phyloP scores from a whole-genome alignment of 306 rosid species.

The Canavalia gladiata region DNA sequence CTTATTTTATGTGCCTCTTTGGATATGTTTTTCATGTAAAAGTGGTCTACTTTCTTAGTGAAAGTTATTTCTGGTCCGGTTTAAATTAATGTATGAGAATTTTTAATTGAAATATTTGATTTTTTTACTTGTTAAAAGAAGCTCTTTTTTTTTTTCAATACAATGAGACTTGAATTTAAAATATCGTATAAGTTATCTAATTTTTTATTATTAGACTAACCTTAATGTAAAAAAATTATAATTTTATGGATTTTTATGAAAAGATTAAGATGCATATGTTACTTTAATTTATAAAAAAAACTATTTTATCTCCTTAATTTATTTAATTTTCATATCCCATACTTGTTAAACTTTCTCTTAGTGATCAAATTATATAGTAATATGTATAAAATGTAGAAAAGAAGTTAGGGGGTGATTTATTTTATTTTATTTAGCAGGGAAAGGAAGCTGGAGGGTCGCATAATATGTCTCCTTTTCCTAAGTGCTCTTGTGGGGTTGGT shows the following conservation, averaged over 20 bases:
- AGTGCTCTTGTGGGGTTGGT: slow-evolving; percentile 83
- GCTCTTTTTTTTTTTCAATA: no score
- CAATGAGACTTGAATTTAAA: no score
- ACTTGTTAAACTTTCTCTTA: not conserved
- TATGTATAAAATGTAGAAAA: not conserved
- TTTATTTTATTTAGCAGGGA: slow-evolving; percentile 54
- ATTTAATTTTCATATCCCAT: not conserved
- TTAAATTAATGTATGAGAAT: not conserved
- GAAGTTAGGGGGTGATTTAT: not conserved
- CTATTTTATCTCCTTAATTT: not conserved
- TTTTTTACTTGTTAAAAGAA: no score
- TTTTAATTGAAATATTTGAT: not conserved
- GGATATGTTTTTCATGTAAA: not conserved
- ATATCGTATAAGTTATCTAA: no score
- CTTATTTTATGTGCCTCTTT: not conserved
- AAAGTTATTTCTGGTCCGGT: not conserved
- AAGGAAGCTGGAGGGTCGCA: slow-evolving; percentile 53
- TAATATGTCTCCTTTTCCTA: slow-evolving; percentile 72
- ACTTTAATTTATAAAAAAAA: not conserved
- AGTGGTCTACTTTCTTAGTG: not conserved
- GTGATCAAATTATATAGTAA: not conserved
- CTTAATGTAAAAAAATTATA: no score
- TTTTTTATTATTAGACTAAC: no score
- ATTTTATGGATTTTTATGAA: no score
- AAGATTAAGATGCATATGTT: not conserved